Base-by-base conservation (phyloP, 495 filamentous ascomycete species). In the Penicillium cosmopolitanum region DNA sequence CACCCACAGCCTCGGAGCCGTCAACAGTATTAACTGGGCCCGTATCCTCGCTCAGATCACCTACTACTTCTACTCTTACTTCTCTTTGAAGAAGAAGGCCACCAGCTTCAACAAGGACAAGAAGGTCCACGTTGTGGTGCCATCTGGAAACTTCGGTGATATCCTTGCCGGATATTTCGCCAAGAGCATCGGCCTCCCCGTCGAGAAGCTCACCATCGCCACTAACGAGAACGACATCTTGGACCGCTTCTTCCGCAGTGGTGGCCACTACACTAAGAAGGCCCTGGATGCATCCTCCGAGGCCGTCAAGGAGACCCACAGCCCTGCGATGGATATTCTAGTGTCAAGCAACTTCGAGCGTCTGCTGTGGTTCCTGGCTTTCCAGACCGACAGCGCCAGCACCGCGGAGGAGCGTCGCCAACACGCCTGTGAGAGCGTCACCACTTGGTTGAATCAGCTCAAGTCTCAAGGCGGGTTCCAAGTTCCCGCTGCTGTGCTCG, bases 141-240 rank as follows among this genome's bases (percentile, higher is more conserved):
- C 95, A 2, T 91, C 92, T 3, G 94, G 95, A 12, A 98, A 98
- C 81, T 98, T 98, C 70, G 94, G 93, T n/a, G 88, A 98, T 69
- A 89, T 98, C 63, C 82, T 97, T 3, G 93, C 95, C 0, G 95
- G 95, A 44, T 98, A 89, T 72, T 96, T 97, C 67, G 92, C 93
- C 1, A 86, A 87, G 61, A 82, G 85, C 58, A 97, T 98, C 92
- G 95, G 95, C 47, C 84, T 97, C 0, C 93, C 93, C 21, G 80
- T 83, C 3, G 86, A 90, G 51, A 93, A 91, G 72, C 85, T 98
- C 25, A 83, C 96, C 65, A 84, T 96, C 51, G 92, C 93, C 0
- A 96, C 92, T 25, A 96, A 96, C 69, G 91, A 91, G 74, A 96
- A 97, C 78, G 94, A 96, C 68, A 96, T 96, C 57, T 80, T 91